A percentile compares a stretch with the other conserved stretches of the same genome.
phyloP scores from a whole-genome alignment of 2,329 filamentous ascomycete genomes.

The Aspergillus ibericus region DNA sequence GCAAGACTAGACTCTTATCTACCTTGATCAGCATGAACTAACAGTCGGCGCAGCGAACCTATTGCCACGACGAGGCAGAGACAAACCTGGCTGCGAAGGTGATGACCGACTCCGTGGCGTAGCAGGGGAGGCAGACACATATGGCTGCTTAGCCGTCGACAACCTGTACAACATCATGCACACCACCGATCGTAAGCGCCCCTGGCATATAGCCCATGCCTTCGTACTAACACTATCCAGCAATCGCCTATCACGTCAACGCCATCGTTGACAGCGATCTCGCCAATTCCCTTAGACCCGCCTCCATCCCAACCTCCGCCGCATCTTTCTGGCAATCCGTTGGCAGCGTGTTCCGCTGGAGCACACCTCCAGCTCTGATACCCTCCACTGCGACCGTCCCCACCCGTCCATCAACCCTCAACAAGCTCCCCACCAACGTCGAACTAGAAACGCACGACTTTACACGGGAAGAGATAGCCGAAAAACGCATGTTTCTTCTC shows the following conservation, averaged over 20 bases:
- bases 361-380: constrained; percentile 52
- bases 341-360: constrained; percentile 61
- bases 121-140: constrained; percentile 74
- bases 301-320: constrained; percentile 73
- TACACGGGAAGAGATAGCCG: constrained; percentile 84
- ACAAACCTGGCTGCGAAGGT: constrained; percentile 71
- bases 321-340: constrained; percentile 66
- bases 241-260: constrained; percentile 90
- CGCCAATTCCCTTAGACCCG: constrained; percentile 71
- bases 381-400: constrained; percentile 69
- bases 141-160: constrained; percentile 89
- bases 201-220: too few species aligned
- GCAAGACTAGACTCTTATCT: constrained; percentile 19
- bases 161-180: constrained; percentile 95
- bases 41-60: constrained; percentile 53
- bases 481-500: constrained; percentile 80
- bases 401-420: constrained; percentile 56
- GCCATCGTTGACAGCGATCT: constrained; percentile 83
- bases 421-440: constrained; percentile 67
- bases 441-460: constrained; percentile 97
- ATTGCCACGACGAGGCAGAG: constrained; percentile 71
- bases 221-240: constrained; percentile 51
- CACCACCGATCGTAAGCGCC: constrained; percentile 58
- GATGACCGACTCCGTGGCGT: constrained; percentile 63
- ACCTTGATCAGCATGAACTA: constrained; percentile 33